Base-by-base conservation (phyloP, 495 filamentous ascomycete genomes). In the Amphirosellinia nigrospora region DNA sequence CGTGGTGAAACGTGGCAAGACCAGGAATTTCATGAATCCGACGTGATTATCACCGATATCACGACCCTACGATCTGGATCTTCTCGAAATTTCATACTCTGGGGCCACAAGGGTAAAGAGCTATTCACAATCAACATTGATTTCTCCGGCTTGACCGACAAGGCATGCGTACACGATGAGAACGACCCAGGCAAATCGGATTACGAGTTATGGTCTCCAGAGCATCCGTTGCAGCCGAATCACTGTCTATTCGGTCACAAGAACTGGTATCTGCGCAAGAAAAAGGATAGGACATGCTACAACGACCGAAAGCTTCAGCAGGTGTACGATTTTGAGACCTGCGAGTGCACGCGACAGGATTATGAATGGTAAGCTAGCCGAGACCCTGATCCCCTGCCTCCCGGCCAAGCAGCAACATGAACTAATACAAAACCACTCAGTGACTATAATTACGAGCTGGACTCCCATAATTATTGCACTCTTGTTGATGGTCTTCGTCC, bases 231-330 rank as follows among this genome's bases (percentile, higher is more conserved):
- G 43, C 88, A 92, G 74, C 82, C 90, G 4, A 82, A 91, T 63
- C 86, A 93, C 60, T 99, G 96, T 78, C 83, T 99, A 5, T 99
- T 98, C 76, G 96, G 96, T 21, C 96, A 97, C 81, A 83, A 91
- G 45, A 88, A 94, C 58, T 87, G 94, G 76, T 99, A 98, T 73
- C 88, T 96, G 77, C 92, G 96, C 76, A 98, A 98, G 85, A 93
- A 90, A 75, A 74, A 82, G 19, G 86, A 87, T 6, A 80, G 83
- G 39, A 81, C 90, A 28, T 99, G 96, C 83, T 96, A 88, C 83
- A 97, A 97, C 72, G 89, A 91, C 64, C 85, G 79, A 30, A 84
- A 84, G 65, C 83, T 96, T 79, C 85, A 89, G 48, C 85, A 88
- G 41, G 82, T 94, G 3, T 92, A 93, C 81, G 84, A 85, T 52